These are phyloP conservation scores for Cardiospermum halicacabum DNA, from an alignment of 345 rosid genomes.

Conservation along the genomic window DNA sequence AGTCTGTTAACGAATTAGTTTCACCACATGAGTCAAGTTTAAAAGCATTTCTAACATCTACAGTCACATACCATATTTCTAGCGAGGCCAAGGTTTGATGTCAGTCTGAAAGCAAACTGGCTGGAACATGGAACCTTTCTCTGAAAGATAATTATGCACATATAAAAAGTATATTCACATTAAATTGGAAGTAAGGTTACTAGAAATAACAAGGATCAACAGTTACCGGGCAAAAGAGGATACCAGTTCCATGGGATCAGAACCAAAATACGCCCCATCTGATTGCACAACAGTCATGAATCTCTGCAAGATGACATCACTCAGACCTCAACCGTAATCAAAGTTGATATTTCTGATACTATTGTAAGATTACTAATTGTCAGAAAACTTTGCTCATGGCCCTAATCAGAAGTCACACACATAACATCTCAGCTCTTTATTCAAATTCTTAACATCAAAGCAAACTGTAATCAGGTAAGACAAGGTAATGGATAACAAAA, in stretches of 20 bases:
- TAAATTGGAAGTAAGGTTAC: not conserved
- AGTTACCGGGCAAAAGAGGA: conserved; percentile 74
- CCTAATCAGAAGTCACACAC: not conserved
- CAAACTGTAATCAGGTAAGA: not conserved
- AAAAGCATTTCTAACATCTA: not conserved
- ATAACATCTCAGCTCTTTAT: not conserved
- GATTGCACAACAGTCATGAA: conserved; percentile 36
- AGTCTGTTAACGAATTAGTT: not conserved
- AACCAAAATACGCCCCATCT: conserved; percentile 32
- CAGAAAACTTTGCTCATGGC: not conserved
- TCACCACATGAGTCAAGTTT: not conserved
- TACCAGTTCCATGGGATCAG: conserved; percentile 72
- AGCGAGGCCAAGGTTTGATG: conserved; percentile 53
- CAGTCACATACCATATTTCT: conserved; percentile 59
- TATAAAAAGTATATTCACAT: not conserved
- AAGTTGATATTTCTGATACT: not conserved
- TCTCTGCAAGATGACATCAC: conserved; percentile 40
- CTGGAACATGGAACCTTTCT: conserved; percentile 35
- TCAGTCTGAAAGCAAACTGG: conserved; percentile 76
- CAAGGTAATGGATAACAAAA: not conserved
- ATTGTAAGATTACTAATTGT: not conserved
- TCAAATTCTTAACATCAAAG: not conserved
- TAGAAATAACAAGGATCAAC: conserved; percentile 33
- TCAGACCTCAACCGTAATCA: conserved; percentile 14
- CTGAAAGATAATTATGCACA: conserved; percentile 42